Evolutionary conservation across 768 basidiomycete genomes (phyloP), one percentile per base, ranked within the genome.

Genomic region (Serendipita vermifera): DNA sequence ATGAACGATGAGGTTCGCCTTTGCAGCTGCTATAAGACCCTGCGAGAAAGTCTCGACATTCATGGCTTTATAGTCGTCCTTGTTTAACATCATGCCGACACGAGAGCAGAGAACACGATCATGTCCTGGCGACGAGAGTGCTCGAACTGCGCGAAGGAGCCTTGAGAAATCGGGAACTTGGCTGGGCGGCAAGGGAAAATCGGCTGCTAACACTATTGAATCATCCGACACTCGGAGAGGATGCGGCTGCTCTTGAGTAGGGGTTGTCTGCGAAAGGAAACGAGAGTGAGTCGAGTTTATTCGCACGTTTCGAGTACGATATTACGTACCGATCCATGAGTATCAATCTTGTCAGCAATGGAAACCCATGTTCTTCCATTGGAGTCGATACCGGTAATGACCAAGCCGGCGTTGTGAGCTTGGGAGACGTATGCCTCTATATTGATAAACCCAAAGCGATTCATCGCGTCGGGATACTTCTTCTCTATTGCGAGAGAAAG

Each of bases 61-160:
- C 46, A 51, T 51, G 7, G 46, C 46, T 31, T 29, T 51, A 51
- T 51, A 51, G 46, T 51, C 46, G 26, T 51, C 46, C 24, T 51
- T 51, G 46, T 51, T 51, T 4, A 51, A 31, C 46, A 51, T 51
- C 46, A 51, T 51, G 9, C 46, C 46, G 22, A 51, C 46, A 27
- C 46, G 20, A 20, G 46, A 51, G 17, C 46, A 51, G 22, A 51
- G 46, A 5, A 51, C 46, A 24, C 46, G 46, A 9, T 51, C 46
- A n/a, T 31, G 46, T 24, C 46, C 46, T 4, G 46, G 46, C 7
- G 46, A 22, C 24, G 46, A 51, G 22, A 51, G 27, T 3, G 46
- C 46, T 51, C 46, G 46, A 22, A 51, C 27, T 5, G 46, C 9
- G n/a, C 46, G 46, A 5, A 51, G 17, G 9, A 51, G 29, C 32